Evolutionary conservation across 306 rosid species (phyloP).

Genomic region (Fragaria ananassa): DNA sequence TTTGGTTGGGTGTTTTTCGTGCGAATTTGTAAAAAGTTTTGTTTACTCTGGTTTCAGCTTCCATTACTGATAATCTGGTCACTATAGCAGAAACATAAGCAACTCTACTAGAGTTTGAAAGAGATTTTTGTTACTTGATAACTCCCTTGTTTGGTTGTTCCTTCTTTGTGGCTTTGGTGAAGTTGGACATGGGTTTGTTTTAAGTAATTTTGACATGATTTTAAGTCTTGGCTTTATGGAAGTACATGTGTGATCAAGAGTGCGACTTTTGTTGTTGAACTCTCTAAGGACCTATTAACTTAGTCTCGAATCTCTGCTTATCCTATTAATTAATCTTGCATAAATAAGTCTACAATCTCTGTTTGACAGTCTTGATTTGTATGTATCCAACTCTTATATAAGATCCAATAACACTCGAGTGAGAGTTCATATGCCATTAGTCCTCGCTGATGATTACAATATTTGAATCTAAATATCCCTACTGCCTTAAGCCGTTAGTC

Average conservation of each 20-base stretch:
- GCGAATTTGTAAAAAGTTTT: neutral
- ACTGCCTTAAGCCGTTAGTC: neutral
- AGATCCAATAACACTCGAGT: neutral
- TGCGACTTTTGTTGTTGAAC: neutral
- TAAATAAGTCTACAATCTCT: neutral
- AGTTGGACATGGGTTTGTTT: constrained; percentile 5
- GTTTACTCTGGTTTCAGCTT: constrained; percentile 4
- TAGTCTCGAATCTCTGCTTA: neutral
- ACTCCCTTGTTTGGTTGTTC: neutral
- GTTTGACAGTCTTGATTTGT: neutral
- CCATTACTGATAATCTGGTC: neutral
- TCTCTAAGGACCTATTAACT: neutral
- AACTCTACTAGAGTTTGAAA: neutral
- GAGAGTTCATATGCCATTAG: neutral
- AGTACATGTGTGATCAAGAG: neutral
- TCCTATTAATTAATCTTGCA: neutral
- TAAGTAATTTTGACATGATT: neutral
- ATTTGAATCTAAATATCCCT: neutral
- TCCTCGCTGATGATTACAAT: neutral
- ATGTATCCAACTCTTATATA: neutral
- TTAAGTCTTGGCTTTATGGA: neutral
- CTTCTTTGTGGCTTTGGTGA: neutral
- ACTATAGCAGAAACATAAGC: neutral
- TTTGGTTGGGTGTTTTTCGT: neutral
- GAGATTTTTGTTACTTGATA: neutral